A percentile compares a stretch with the other conserved stretches of the same genome.
Evolutionary conservation across 2,329 filamentous ascomycete species (phyloP).

Genomic region (Knoxdaviesia capensis): DNA sequence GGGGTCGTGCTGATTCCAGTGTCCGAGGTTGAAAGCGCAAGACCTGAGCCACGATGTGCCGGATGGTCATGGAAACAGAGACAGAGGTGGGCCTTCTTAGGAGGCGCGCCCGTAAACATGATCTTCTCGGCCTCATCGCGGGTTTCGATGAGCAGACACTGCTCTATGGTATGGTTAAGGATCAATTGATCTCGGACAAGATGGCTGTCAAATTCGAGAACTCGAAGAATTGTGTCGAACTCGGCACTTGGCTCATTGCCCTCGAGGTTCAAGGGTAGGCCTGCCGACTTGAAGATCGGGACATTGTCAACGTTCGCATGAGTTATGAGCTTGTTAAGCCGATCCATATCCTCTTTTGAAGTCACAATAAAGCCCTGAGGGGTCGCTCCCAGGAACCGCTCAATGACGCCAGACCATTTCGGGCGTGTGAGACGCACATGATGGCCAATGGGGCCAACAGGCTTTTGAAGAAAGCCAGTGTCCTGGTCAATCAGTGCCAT

Average conservation of each 20-base stretch:
- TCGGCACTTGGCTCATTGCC: slow-evolving; percentile 52
- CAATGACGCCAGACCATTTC: slow-evolving; percentile 67
- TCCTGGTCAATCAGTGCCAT: slow-evolving; percentile 52
- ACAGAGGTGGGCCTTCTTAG: slow-evolving; percentile 52
- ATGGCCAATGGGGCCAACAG: slow-evolving; percentile 67
- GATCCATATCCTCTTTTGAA: slow-evolving; percentile 53
- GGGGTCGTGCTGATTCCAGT: slow-evolving; percentile 35
- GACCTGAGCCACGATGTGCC: slow-evolving; percentile 22
- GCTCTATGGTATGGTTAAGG: slow-evolving; percentile 66
- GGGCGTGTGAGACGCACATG: slow-evolving; percentile 60
- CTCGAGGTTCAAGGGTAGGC: slow-evolving; percentile 31
- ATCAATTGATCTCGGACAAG: slow-evolving; percentile 64
- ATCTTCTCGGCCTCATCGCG: slow-evolving; percentile 45
- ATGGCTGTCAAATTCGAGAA: slow-evolving; percentile 65
- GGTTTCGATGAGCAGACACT: slow-evolving; percentile 56
- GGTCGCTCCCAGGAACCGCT: slow-evolving; percentile 49
- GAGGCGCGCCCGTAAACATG: slow-evolving; percentile 41
- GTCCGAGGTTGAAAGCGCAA: slow-evolving; percentile 48
- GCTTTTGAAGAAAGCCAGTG: slow-evolving; percentile 43
- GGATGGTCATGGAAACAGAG: slow-evolving; percentile 43
- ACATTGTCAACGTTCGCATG: slow-evolving; percentile 24
- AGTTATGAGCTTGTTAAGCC: slow-evolving; percentile 45
- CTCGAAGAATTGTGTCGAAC: slow-evolving; percentile 61
- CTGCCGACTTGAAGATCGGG: slow-evolving; percentile 44
- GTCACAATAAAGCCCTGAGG: slow-evolving; percentile 68